Evolutionary conservation across 805 yeast species (phyloP), one percentile per base, ranked within the genome.

Genomic region (Debaryomyces prosopidis): DNA sequence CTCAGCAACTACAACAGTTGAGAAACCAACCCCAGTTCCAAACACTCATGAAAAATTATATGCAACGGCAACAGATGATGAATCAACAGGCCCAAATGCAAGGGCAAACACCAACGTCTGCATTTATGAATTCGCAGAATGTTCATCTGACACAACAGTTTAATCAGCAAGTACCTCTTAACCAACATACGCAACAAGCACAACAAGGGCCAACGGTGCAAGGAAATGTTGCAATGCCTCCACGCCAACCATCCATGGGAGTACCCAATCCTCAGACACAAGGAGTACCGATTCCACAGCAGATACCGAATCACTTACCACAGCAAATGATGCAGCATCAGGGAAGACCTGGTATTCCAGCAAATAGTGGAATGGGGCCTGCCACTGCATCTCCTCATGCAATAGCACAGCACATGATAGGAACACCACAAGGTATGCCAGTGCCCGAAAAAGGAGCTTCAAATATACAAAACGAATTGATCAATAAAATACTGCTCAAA

Each of bases 21-120:
- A 66, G 66, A 47, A 67, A 58, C 50, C 77, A 71, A 52, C 73
- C 75, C 3, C 77, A 71, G 49, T 66, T 68, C 44, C 76, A 67
- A 52, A 67, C 66, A 27, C 67, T 69, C 48, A 59, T 75, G 62
- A 56, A 68, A 40, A 63, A 60, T 49, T 71, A 70, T 58, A 59
- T 68, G 50, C 76, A 67, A 50, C 56, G 68, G 38, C 77, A 65
- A 47, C 80, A 68, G 52, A 61, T 56, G 27, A 60, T 59, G 46
- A 71, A 67, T 48, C 73, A 66, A 26, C 69, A 66, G 40, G 51
- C 47, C 28, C 51, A 39, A 27, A 28, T 15, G 9, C 45, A 40
- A 36, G 33, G 33, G 7, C 33, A 30, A 11, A 12, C 33, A 5
- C 14, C 33, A 8, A 30, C 14, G 14, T 12, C 33, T 6, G 11